These are phyloP conservation scores for Lipomyces mesembrius DNA, from an alignment of 805 yeast genomes.

Conservation along the genomic window DNA sequence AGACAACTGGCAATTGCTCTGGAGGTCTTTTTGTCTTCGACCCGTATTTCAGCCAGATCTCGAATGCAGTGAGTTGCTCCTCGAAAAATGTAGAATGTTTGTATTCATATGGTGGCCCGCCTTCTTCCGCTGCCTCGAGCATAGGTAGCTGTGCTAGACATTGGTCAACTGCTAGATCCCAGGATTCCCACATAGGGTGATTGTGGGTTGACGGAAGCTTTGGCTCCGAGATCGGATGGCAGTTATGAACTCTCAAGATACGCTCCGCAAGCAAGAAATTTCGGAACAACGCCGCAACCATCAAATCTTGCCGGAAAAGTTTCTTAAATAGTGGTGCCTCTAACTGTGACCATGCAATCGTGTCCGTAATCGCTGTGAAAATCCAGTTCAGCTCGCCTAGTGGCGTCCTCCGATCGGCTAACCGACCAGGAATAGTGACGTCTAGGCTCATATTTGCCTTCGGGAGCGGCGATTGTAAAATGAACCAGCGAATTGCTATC, in stretches of 20 bases:
- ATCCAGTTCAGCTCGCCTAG: conserved; percentile 97
- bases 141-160: conserved; percentile 62
- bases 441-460: conserved; percentile 47
- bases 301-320: conserved; percentile 89
- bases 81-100: conserved; percentile 94
- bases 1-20: conserved; percentile 89
- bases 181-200: conserved; percentile 96
- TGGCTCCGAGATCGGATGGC: conserved; percentile 95
- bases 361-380: conserved; percentile 96
- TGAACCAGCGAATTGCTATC: conserved; percentile 87
- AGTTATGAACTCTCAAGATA: conserved; percentile 89
- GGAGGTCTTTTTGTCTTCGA: conserved; percentile 85
- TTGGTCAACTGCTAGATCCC: conserved; percentile 97
- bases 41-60: conserved; percentile 92
- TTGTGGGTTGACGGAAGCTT: conserved; percentile 80
- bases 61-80: conserved; percentile 94
- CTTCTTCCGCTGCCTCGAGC: conserved; percentile 45
- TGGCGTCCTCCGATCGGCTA: conserved; percentile 93
- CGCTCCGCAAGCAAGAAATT: conserved; percentile 90
- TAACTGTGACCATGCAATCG: conserved; percentile 94
- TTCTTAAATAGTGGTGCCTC: conserved; percentile 87
- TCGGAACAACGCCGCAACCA: conserved; percentile 94
- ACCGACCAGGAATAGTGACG: conserved; percentile 81
- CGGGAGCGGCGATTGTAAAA: conserved; percentile 62
- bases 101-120: conserved; percentile 55